Evolutionary conservation across 2,329 filamentous ascomycete genomes (phyloP), one percentile per base, ranked within the genome.

Genomic region (Aspergillus chevalieri): DNA sequence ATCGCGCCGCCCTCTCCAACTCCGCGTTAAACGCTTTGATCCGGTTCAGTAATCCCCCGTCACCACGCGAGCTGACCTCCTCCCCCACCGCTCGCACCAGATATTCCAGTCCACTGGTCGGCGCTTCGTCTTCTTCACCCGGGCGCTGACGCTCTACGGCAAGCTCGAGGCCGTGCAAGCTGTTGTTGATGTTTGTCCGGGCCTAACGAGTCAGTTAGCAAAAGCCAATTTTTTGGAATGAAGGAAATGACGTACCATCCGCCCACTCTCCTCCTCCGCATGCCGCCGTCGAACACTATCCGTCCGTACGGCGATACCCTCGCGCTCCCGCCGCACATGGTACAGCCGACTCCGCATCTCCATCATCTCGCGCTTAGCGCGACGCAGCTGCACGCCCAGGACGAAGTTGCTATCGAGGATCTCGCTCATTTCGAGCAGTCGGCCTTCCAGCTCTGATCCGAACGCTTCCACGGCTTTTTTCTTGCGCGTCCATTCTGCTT

Each of bases 381-480:
- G 67, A 49, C 71, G 74, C 43, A 76, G 57, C 49, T 75, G 72
- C 45, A 71, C 65, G 22, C 71, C 69, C 21, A 78, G 68, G 2
- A 69, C 64, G 49, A 71, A 74, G 43, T 78, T 73, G 47, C 75
- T 73, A 51, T 80, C 75, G 3, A 79, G 70, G 19, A 77, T 71
- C 54, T 77, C 75, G 51, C 76, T 78, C 24, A 80, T 62, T 41
- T 76, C 73, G 43, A 79, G 71, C 2, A 81, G 62, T 19, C 74
- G 71, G 24, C 74, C 72, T 15, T 74, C 72, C 15, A 81, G 62
- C 45, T 76, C 74, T 7, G 69, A 63, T 12, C 72, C 70, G 57
- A 76, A 80, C 4, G 70, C 68, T 34, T 77, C 65, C 1, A 78
- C 69, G 4, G 74, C 71, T 47, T 74, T 75, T 52, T 70, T 66